phyloP scores from a whole-genome alignment of 2,329 filamentous ascomycete species.

The Gyromitra esculenta region DNA sequence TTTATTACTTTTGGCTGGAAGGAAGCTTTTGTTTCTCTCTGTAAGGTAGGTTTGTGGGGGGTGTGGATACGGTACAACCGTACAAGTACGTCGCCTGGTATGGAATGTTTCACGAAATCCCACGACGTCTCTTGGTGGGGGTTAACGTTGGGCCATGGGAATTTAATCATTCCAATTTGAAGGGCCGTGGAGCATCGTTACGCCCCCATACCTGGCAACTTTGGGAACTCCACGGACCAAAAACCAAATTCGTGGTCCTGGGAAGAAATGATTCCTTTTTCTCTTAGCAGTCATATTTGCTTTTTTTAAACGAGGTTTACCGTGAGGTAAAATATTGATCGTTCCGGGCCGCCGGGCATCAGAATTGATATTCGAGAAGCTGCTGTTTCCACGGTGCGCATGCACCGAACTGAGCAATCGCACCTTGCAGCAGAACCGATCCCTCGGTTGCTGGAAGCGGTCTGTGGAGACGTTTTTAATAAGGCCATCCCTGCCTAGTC shows the following conservation, averaged over 20 bases:
- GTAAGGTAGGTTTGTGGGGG: conserved; percentile 25
- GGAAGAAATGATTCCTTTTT: conserved; percentile 34
- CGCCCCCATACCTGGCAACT: conserved; percentile 30
- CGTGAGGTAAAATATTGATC: conserved; percentile 41
- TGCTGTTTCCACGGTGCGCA: conserved; percentile 28
- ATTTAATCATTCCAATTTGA: conserved; percentile 35
- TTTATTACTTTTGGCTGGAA: conserved; percentile 36
- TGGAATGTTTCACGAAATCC: conserved; percentile 47
- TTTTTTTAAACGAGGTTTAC: conserved; percentile 37
- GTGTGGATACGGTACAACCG: conserved; percentile 27
- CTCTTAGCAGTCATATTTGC: conserved; percentile 32
- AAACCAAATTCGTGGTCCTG: conserved; percentile 22
- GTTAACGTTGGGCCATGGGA: conserved; percentile 31
- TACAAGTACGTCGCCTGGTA: conserved; percentile 32
- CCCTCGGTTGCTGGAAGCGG: conserved; percentile 47
- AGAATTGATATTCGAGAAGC: conserved; percentile 43
- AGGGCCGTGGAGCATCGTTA: conserved; percentile 30
- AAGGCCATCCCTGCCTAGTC: conserved; percentile 37
- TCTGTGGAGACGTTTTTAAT: conserved; percentile 48
- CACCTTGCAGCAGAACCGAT: conserved; percentile 46
- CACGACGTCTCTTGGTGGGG: conserved; percentile 31
- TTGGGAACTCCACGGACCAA: conserved; percentile 24
- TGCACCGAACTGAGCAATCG: conserved; percentile 20
- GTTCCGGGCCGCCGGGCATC: conserved; percentile 19
- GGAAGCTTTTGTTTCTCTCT: conserved; percentile 38